A percentile compares a stretch with the other conserved stretches of the same genome.
Conservation (phyloP, 148 eudicot species). For the Rhododendron ferrugineum region DNA sequence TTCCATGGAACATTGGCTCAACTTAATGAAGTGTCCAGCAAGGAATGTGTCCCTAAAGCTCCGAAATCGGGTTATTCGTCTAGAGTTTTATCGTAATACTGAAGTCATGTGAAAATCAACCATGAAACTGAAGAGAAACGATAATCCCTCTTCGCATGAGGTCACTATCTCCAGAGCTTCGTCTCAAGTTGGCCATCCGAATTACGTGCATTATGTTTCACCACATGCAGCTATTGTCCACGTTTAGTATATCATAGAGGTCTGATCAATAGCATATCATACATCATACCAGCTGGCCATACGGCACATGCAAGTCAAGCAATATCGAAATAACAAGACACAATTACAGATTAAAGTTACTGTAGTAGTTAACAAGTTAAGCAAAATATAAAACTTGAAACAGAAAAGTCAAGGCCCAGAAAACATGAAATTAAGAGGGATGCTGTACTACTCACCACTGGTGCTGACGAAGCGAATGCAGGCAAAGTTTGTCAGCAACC, state of each 20-base stretch:
- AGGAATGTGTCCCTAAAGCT: too few relatives aligned
- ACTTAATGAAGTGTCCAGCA: not conserved
- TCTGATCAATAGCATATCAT: not conserved
- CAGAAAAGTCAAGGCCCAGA: not conserved
- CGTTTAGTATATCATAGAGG: not conserved
- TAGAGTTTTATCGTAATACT: not conserved
- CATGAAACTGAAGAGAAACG: not conserved
- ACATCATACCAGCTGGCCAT: not conserved
- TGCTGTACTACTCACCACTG: slow-evolving; percentile 24
- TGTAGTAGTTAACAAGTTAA: not conserved
- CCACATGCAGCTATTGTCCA: not conserved
- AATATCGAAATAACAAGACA: too few relatives aligned
- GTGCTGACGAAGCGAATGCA: slow-evolving; percentile 28
- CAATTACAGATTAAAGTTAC: too few relatives aligned
- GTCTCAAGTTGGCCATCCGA: not conserved
- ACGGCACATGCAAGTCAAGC: not conserved
- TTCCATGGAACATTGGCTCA: not conserved
- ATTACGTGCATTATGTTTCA: not conserved
- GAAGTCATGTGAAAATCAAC: not conserved
- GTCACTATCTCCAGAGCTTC: not conserved
- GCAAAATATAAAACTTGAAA: not conserved
- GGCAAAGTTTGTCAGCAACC: slow-evolving; percentile 40
- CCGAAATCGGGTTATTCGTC: not conserved
- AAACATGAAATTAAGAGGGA: not conserved
- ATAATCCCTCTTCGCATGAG: not conserved